Percentiles rank a stretch among this genome's conserved stretches.
These are phyloP conservation scores for Mycena filopes DNA, from an alignment of 768 basidiomycete genomes.

Conservation along the genomic window DNA sequence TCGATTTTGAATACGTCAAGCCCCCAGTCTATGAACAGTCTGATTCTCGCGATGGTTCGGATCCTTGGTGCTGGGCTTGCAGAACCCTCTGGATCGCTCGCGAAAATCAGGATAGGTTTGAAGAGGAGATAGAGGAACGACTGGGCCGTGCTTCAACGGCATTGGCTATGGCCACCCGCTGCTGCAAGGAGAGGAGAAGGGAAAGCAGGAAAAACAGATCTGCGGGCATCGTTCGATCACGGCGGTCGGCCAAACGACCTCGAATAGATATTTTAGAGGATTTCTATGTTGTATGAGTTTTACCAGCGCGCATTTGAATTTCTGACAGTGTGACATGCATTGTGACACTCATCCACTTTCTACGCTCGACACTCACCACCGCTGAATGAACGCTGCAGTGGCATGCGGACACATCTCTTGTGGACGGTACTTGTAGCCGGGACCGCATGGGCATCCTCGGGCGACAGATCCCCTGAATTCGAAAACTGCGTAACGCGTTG, in stretches of 20 bases:
- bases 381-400: background rate
- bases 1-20: background rate
- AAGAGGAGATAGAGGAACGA: background rate
- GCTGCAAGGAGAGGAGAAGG: background rate
- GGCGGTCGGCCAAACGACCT: background rate
- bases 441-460: conserved; percentile 61
- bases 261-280: background rate
- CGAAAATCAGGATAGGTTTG: background rate
- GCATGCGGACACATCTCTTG: conserved; percentile 8
- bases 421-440: conserved; percentile 11
- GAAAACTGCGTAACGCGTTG: conserved; percentile 62
- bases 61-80: background rate
- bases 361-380: too few species aligned
- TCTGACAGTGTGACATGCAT: too few species aligned
- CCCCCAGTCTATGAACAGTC: too few species aligned
- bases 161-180: background rate
- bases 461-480: conserved; percentile 69
- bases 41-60: background rate
- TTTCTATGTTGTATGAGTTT: background rate
- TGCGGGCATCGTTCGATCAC: background rate
- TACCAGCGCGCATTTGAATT: too few species aligned
- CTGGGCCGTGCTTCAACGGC: background rate
- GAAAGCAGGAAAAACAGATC: background rate
- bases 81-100: background rate
- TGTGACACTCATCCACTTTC: too few species aligned